Conservation (phyloP, 176 grass and related monocot species). For the Ananas comosus region DNA sequence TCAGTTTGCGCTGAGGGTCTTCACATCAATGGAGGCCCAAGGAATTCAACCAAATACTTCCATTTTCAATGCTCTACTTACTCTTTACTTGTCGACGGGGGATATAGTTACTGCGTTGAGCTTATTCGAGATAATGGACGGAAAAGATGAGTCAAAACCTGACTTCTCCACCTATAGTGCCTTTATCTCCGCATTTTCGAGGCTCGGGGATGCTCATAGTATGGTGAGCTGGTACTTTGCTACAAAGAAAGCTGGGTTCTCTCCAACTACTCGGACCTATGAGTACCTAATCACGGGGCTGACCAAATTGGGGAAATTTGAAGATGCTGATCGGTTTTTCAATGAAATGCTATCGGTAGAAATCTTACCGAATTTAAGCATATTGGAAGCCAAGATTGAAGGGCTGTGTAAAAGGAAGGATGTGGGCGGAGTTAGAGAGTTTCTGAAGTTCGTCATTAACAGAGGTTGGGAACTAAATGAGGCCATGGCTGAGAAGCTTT, state of each 20-base stretch:
- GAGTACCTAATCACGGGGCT: conserved; percentile 42
- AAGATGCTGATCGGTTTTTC: conserved; percentile 31
- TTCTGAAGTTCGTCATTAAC: conserved; percentile 16
- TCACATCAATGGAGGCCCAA: conserved; percentile 21
- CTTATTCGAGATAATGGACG: conserved; percentile 38
- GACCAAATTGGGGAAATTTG: conserved; percentile 22
- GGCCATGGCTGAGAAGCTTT: conserved; percentile 22
- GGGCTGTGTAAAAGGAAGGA: conserved; percentile 26
- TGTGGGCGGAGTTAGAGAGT: conserved; percentile 15
- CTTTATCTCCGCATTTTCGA: conserved; percentile 35
- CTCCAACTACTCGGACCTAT: conserved; percentile 26
- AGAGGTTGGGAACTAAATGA: conserved; percentile 26
- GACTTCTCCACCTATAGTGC: conserved; percentile 31
- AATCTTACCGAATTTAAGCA: conserved; percentile 29
- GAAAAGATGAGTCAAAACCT: conserved; percentile 19
- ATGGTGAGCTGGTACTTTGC: conserved; percentile 42
- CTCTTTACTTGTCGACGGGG: conserved; percentile 25
- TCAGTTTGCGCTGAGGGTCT: conserved; percentile 27
- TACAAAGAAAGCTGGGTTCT: conserved; percentile 41
- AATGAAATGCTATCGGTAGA: conserved; percentile 32
- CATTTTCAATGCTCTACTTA: conserved; percentile 33
- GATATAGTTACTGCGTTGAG: conserved; percentile 36
- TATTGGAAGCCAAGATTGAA: conserved; percentile 38
- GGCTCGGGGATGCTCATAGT: conserved; percentile 18
- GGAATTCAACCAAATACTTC: conserved; percentile 27